Evolutionary conservation across 768 basidiomycete genomes (phyloP), one percentile per base, ranked within the genome.

Genomic region (Kwoniella mangroviensis): DNA sequence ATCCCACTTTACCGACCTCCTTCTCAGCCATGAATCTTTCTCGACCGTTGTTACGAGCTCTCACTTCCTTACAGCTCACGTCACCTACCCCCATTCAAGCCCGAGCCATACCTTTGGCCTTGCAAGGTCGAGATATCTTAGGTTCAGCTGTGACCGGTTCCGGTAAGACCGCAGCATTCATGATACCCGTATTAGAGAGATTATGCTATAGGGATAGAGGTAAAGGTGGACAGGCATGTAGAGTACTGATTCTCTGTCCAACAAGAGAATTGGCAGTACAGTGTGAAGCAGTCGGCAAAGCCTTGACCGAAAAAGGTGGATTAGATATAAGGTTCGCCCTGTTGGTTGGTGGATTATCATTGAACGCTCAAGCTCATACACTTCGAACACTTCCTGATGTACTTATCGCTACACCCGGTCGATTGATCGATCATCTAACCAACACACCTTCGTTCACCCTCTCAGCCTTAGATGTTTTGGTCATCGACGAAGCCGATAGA

Each of bases 161-260:
- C 4, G 97, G 97, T 69, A 99, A 99, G 86, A 99, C 97, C 1
- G 96, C 94, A 11, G 97, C 97, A 1, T 99, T 98, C 84, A 90
- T 91, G 78, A 90, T 98, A 69, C 97, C 97, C 51, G 91, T 95
- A 84, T 83, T 86, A n/a, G 97, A 99, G 83, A 90, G 97, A 67
- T 86, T 99, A 40, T 84, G 95, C 64, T 98, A 95, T 79, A 88
- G 97, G 65, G 94, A 98, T 73, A 90, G 92, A 73, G 91, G 92
- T 19, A 92, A 90, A 81, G 91, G 90, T 73, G 90, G 92, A 17
- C 75, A 76, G 57, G 83, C 83, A 5, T 80, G 79, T 71, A 86
- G 97, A 63, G 98, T 97, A 81, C 88, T 99, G 49, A 87, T 98
- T 40, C 88, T 98, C 41, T 93, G 92, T 22, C 97, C 97, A 2